Conservation (phyloP, 371 early-diverging fungal species). For the Mucor lusitanicus region DNA sequence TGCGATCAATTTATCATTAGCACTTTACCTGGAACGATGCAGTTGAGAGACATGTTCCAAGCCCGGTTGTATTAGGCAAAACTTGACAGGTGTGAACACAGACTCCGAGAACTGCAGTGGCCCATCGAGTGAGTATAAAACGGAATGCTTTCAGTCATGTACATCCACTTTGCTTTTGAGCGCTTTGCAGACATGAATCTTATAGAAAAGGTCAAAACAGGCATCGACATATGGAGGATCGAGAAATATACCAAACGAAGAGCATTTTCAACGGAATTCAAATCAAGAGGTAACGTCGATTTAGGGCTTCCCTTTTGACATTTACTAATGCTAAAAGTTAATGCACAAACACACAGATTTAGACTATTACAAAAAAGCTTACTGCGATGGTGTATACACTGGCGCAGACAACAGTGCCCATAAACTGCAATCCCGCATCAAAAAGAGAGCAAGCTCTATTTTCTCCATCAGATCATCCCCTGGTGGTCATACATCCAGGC, state of each 20-base stretch:
- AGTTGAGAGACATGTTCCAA: not conserved
- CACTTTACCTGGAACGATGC: not conserved
- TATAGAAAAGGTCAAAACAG: constrained; percentile 6
- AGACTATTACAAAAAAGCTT: constrained; percentile 7
- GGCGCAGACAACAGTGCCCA: not conserved
- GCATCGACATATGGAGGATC: constrained; percentile 4
- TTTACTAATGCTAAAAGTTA: not conserved
- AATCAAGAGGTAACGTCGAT: constrained; percentile 8
- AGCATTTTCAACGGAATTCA: constrained; percentile 11
- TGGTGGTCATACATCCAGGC: not conserved
- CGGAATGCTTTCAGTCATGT: not conserved
- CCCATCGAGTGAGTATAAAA: not conserved
- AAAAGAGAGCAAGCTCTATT: not conserved
- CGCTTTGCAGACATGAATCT: not conserved
- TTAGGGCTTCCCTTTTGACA: not conserved
- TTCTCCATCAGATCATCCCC: not conserved
- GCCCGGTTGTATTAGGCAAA: not conserved
- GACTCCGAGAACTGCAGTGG: not conserved
- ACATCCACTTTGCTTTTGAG: not conserved
- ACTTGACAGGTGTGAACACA: not conserved
- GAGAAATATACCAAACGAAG: constrained; percentile 22
- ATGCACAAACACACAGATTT: not conserved
- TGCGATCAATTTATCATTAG: not conserved
- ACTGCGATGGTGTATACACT: constrained; percentile 1
- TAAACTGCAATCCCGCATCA: not conserved